These are phyloP conservation scores for Fusarium cyanostomum DNA, from an alignment of 2,329 filamentous ascomycete species.

Conservation along the genomic window DNA sequence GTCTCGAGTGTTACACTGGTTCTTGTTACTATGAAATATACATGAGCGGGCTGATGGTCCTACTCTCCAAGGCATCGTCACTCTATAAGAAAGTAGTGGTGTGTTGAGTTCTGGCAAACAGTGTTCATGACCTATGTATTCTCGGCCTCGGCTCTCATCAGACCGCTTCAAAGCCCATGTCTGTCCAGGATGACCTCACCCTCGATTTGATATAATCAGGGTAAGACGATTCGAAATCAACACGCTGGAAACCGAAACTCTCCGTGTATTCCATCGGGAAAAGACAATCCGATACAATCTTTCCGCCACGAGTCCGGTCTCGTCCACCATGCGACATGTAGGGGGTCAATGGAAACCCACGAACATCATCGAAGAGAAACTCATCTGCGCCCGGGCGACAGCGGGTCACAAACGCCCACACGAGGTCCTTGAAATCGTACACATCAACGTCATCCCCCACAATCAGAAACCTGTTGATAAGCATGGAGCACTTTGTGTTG, in stretches of 20 bases:
- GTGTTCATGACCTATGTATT: no score
- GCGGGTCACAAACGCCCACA: conserved; percentile 59
- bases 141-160: no score
- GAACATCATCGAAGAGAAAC: conserved; percentile 54
- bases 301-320: conserved; percentile 49
- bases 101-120: no score
- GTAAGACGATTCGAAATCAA: conserved; percentile 47
- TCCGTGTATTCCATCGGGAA: conserved; percentile 54
- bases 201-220: conserved; percentile 38
- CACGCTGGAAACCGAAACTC: conserved; percentile 43
- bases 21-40: no score
- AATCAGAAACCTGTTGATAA: conserved; percentile 59
- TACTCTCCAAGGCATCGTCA: no score
- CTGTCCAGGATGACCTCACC: conserved; percentile 2
- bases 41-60: no score
- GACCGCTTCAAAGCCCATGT: not conserved
- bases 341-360: conserved; percentile 55
- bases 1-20: no score
- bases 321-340: conserved; percentile 57
- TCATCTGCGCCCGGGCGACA: conserved; percentile 58
- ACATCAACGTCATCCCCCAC: conserved; percentile 60
- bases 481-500: conserved; percentile 39
- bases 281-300: conserved; percentile 57
- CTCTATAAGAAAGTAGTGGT: no score
- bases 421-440: conserved; percentile 55